Conservation (phyloP, 2,329 filamentous ascomycete genomes). For the Grosmannia clavigera region DNA sequence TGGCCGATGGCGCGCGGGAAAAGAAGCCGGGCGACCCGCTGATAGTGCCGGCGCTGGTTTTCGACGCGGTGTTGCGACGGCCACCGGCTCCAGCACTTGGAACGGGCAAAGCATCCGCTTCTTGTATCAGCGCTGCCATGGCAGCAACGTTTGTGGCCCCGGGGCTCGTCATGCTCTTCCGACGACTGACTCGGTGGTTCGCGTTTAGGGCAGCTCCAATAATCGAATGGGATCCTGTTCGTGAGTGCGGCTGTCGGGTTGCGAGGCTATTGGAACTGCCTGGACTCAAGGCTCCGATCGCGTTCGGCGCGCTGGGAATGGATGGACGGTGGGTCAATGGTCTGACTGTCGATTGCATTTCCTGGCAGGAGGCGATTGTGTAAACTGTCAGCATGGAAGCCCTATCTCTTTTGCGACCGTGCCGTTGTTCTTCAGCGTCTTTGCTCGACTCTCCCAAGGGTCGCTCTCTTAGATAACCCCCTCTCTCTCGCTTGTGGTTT, state of each 20-base stretch:
- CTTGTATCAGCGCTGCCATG: slow-evolving; percentile 59
- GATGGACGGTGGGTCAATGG: slow-evolving; percentile 53
- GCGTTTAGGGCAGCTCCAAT: slow-evolving; percentile 56
- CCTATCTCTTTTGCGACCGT: background rate
- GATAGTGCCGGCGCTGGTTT: slow-evolving; percentile 38
- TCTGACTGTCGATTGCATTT: slow-evolving; percentile 53
- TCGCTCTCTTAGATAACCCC: background rate
- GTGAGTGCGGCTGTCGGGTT: slow-evolving; percentile 51
- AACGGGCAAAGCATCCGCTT: slow-evolving; percentile 44
- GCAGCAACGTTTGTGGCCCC: slow-evolving; percentile 60
- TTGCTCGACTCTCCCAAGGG: background rate
- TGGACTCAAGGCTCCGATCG: slow-evolving; percentile 13
- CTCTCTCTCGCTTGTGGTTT: background rate
- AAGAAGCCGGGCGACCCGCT: slow-evolving; percentile 4
- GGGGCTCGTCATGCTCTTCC: slow-evolving; percentile 82
- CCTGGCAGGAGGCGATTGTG: slow-evolving; percentile 25
- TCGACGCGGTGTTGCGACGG: slow-evolving; percentile 59
- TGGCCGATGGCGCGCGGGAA: slow-evolving; percentile 2
- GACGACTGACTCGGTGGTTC: slow-evolving; percentile 75
- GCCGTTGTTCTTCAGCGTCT: background rate
- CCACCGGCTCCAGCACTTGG: slow-evolving; percentile 32
- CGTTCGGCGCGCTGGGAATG: slow-evolving; percentile 43
- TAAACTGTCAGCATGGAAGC: background rate
- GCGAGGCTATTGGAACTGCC: slow-evolving; percentile 46
- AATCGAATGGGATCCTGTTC: slow-evolving; percentile 71